Evolutionary conservation across 441 rosid genomes (phyloP).

Genomic region (Francoa sonchifolia): DNA sequence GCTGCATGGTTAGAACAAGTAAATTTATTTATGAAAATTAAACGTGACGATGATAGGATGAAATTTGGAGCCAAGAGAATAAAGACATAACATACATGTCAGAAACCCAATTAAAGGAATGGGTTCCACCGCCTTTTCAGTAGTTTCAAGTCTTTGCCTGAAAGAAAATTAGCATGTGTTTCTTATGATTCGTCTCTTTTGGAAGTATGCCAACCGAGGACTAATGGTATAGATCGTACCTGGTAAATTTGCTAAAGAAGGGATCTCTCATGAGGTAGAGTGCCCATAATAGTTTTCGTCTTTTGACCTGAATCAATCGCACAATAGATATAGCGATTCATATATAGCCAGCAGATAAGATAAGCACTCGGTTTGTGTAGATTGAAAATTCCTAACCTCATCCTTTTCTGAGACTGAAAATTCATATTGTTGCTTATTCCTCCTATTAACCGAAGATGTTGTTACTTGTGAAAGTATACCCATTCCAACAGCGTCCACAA

Average conservation of each 20-base stretch:
- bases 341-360: no score
- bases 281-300: constrained; percentile 87
- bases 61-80: not conserved
- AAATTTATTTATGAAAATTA: not conserved
- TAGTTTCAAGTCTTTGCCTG: constrained; percentile 73
- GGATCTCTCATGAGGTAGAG: constrained; percentile 93
- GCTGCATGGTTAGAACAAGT: constrained; percentile 26
- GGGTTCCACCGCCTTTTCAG: constrained; percentile 54
- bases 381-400: constrained; percentile 47
- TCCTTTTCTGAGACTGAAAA: constrained; percentile 47
- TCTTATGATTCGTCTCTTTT: not conserved
- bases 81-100: constrained; percentile 36
- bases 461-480: constrained; percentile 37
- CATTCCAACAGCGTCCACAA: constrained; percentile 45
- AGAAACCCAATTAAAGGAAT: constrained; percentile 60
- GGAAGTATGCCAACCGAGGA: not conserved
- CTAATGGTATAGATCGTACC: constrained; percentile 22
- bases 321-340: constrained; percentile 7
- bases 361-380: no score
- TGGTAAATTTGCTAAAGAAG: constrained; percentile 73
- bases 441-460: constrained; percentile 22
- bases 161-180: no score
- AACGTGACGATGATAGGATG: not conserved
- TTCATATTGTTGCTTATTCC: constrained; percentile 22
- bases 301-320: constrained; percentile 38